These are phyloP conservation scores for Chloris gayana DNA, from an alignment of 176 grass and related monocot species.

Conservation along the genomic window DNA sequence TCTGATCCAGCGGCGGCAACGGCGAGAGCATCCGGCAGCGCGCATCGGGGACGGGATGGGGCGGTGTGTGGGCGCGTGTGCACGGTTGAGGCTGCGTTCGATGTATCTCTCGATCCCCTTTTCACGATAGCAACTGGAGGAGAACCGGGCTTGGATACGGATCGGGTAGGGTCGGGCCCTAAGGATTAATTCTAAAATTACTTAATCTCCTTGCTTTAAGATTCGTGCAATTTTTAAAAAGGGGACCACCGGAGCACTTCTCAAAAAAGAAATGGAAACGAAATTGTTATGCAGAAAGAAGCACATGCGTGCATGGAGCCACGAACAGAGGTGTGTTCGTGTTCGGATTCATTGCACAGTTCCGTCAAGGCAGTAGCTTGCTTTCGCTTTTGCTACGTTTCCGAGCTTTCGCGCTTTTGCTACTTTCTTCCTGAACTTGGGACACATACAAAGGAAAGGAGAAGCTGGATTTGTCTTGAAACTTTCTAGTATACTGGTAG, in stretches of 20 bases:
- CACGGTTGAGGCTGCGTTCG: too few relatives aligned
- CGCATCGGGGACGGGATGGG: too few relatives aligned
- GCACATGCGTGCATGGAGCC: constrained; percentile 6
- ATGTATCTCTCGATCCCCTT: too few relatives aligned
- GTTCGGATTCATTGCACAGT: constrained; percentile 37
- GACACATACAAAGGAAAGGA: constrained; percentile 26
- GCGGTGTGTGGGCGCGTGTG: too few relatives aligned
- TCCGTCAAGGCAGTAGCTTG: not conserved
- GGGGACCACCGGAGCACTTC: too few relatives aligned
- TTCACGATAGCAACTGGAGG: too few relatives aligned
- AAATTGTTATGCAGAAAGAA: not conserved
- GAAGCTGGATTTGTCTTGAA: constrained; percentile 11
- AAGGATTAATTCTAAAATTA: too few relatives aligned
- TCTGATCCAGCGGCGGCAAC: not conserved
- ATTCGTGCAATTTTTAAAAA: too few relatives aligned
- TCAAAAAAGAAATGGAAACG: not conserved
- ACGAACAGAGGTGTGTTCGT: constrained; percentile 4
- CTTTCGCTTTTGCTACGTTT: constrained; percentile 22
- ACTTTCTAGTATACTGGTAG: not conserved
- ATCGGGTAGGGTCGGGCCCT: too few relatives aligned
- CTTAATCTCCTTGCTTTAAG: too few relatives aligned
- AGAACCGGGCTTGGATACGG: too few relatives aligned
- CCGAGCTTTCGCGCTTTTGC: not conserved
- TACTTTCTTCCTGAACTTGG: not conserved
- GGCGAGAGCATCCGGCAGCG: too few relatives aligned